These are phyloP conservation scores for Linaria vulgaris DNA, from an alignment of 257 asterid species.

Conservation along the genomic window DNA sequence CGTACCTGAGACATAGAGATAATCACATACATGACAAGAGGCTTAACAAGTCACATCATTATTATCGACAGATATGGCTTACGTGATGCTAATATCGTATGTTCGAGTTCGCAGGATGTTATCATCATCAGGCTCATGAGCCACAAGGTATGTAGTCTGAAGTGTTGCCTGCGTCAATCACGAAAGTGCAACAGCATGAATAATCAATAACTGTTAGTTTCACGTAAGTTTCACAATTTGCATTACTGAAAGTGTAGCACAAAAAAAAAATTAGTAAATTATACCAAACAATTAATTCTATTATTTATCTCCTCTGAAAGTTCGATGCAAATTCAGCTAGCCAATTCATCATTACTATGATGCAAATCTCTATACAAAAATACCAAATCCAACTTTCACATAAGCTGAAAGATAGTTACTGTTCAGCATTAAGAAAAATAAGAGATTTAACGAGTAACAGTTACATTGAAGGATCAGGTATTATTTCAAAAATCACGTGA, in stretches of 20 bases:
- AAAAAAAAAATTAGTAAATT: background rate
- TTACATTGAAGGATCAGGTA: background rate
- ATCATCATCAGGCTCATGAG: constrained; percentile 93
- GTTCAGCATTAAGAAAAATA: no score
- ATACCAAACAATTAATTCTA: no score
- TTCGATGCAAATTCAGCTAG: no score
- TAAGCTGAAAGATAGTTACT: no score
- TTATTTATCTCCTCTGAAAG: no score
- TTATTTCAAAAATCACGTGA: background rate
- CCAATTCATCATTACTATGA: no score
- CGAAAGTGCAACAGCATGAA: background rate
- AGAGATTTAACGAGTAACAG: no score
- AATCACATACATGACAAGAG: constrained; percentile 23
- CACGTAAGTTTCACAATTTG: no score
- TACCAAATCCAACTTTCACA: no score
- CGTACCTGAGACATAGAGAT: constrained; percentile 60
- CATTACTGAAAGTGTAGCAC: constrained; percentile 5
- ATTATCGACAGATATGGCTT: constrained; percentile 35
- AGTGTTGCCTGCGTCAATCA: constrained; percentile 70
- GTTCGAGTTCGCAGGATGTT: constrained; percentile 91
- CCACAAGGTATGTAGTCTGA: constrained; percentile 69
- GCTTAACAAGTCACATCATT: constrained; percentile 5
- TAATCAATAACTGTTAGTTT: background rate
- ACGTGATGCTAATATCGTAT: constrained; percentile 98
- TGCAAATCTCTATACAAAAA: no score